phyloP scores from a whole-genome alignment of 805 yeast species.

The Saccharomycopsis microspora region DNA sequence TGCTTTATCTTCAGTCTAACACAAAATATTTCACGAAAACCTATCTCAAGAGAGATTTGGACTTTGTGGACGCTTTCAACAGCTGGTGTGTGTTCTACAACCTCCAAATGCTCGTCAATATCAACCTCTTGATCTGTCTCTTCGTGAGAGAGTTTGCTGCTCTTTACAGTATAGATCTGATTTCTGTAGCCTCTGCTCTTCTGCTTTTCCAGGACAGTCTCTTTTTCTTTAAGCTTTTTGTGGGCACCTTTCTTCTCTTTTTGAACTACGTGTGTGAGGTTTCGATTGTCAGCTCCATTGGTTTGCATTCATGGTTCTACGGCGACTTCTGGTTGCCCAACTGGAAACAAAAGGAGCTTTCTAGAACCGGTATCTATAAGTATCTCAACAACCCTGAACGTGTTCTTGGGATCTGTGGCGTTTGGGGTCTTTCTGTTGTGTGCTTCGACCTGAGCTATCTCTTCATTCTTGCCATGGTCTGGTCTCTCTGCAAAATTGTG shows the following conservation, averaged over 20 bases:
- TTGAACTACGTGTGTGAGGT: constrained; percentile 61
- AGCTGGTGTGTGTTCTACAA: constrained; percentile 66
- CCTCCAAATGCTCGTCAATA: constrained; percentile 39
- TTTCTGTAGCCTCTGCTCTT: not conserved
- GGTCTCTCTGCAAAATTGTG: constrained; percentile 58
- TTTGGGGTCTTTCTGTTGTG: constrained; percentile 60
- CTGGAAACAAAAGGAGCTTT: constrained; percentile 36
- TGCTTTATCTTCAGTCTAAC: constrained; percentile 48
- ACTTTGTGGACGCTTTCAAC: constrained; percentile 53
- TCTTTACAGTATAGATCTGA: constrained; percentile 6
- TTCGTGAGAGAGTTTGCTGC: constrained; percentile 24
- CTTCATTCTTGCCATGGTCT: constrained; percentile 42
- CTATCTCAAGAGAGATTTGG: constrained; percentile 51
- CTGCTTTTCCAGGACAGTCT: constrained; percentile 25
- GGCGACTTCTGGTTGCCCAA: constrained; percentile 72
- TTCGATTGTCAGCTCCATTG: constrained; percentile 60
- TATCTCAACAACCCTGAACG: constrained; percentile 79
- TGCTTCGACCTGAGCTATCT: constrained; percentile 39
- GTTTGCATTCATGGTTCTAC: constrained; percentile 83
- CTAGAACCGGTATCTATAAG: constrained; percentile 73
- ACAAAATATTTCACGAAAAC: constrained; percentile 53
- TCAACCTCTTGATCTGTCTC: constrained; percentile 36
- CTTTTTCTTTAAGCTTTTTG: constrained; percentile 41
- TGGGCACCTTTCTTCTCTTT: constrained; percentile 43
- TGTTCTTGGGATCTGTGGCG: constrained; percentile 64